Evolutionary conservation across 768 basidiomycete genomes (phyloP).

Genomic region (Porphyrellus cyaneotinctus): DNA sequence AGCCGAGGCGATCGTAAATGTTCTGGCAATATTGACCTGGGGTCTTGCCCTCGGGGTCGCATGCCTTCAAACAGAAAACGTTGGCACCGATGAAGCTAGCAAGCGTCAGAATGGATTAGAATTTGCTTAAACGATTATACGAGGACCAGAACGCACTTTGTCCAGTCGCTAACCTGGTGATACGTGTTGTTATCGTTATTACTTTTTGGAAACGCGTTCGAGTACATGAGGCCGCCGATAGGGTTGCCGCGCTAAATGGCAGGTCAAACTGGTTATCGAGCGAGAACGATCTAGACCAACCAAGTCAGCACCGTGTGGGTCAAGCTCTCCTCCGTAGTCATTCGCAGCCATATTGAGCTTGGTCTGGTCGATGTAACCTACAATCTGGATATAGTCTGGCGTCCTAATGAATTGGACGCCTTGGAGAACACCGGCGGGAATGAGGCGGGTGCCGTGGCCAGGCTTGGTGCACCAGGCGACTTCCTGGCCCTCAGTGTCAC

Average conservation of each 20-base stretch:
- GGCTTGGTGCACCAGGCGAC: conserved; percentile 78
- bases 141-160: conserved; percentile 43
- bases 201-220: conserved; percentile 51
- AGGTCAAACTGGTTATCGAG: conserved; percentile 15
- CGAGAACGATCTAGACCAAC: conserved; percentile 27
- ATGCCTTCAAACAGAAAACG: conserved; percentile 68
- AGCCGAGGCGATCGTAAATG: conserved; percentile 72
- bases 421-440: conserved; percentile 58
- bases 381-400: conserved; percentile 54
- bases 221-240: conserved; percentile 66
- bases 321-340: conserved; percentile 76
- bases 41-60: conserved; percentile 54
- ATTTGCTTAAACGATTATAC: not conserved
- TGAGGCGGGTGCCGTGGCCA: conserved; percentile 66
- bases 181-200: conserved; percentile 38
- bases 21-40: conserved; percentile 61
- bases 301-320: conserved; percentile 68
- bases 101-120: conserved; percentile 8
- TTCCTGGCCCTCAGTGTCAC: conserved; percentile 62
- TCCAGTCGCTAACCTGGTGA: conserved; percentile 65
- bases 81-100: conserved; percentile 64
- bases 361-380: conserved; percentile 66
- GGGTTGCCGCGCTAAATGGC: conserved; percentile 68
- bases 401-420: conserved; percentile 65
- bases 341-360: conserved; percentile 45